Base-by-base conservation (phyloP, 495 filamentous ascomycete genomes). In the Annulohypoxylon moriforme region DNA sequence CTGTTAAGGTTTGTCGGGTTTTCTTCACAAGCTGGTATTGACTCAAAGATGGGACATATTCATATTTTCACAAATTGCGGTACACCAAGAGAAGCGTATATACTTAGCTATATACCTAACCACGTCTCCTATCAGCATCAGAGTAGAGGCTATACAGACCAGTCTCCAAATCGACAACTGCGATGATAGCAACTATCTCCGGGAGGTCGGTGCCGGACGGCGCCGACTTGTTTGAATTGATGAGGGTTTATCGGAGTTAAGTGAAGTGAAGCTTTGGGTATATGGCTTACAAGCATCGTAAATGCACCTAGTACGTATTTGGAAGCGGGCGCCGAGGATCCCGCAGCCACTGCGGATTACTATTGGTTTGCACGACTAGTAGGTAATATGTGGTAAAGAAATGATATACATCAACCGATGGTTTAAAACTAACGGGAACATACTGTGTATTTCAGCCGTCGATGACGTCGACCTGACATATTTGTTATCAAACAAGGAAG, bases 391-490 rank as follows among this genome's bases (percentile, higher is more conserved):
- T n/a, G 14, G 4, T 4, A 50, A 50, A 25, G 13, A n/a, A n/a
- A n/a, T n/a, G n/a, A n/a, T n/a, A n/a, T n/a, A n/a, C n/a, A n/a
- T n/a, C n/a, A n/a, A n/a, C n/a, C n/a, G n/a, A n/a, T n/a, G n/a
- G n/a, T n/a, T n/a, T n/a, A n/a, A n/a, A n/a, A n/a, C n/a, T n/a
- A n/a, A n/a, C n/a, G n/a, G n/a, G n/a, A n/a, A n/a, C n/a, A n/a
- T n/a, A n/a, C n/a, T n/a, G n/a, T n/a, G n/a, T n/a, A n/a, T n/a
- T n/a, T n/a, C n/a, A 11, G 20, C 3, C 44, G 8, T 68, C 13
- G 34, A 60, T 59, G 53, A 67, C 53, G 53, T 59, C 8, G 18
- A 67, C 10, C 42, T 50, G 29, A 66, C 24, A 58, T 50, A 13
- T 50, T 50, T 6, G 3, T 27, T 25, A 24, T 50, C 46, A 50